Conservation (phyloP, 192 early-diverging fungal species). For the Coemansia sp. region DNA sequence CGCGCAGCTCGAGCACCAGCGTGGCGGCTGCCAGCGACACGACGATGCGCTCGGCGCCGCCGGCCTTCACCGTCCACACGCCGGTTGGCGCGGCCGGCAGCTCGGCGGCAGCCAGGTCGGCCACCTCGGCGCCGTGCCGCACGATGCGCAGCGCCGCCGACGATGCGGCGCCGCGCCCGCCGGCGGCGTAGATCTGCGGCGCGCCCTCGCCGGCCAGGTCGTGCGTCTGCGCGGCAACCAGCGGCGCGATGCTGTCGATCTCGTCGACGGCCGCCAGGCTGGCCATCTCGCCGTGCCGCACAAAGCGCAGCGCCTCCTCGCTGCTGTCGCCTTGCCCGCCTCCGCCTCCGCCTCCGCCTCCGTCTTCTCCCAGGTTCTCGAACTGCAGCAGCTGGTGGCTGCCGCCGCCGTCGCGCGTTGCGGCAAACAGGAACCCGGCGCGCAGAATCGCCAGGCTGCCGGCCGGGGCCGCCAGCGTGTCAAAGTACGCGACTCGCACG, state of each 20-base stretch:
- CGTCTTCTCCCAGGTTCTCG: conserved; percentile 92
- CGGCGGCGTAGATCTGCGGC: conserved; percentile 91
- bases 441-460: conserved; percentile 81
- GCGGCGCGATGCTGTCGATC: conserved; percentile 76
- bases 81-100: conserved; percentile 92
- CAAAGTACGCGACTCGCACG: conserved; percentile 92
- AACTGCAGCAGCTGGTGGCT: conserved; percentile 95
- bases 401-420: conserved; percentile 74
- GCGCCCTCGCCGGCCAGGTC: conserved; percentile 90
- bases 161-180: conserved; percentile 82
- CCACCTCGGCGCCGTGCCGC: conserved; percentile 88
- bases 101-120: conserved; percentile 90
- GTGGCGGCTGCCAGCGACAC: conserved; percentile 94
- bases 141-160: conserved; percentile 83
- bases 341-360: too few relatives aligned
- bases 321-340: conserved; percentile 47
- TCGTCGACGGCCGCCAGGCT: conserved; percentile 93
- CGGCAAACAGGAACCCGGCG: conserved; percentile 92
- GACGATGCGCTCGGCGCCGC: conserved; percentile 85
- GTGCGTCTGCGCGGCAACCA: conserved; percentile 82
- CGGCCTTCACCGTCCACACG: conserved; percentile 70
- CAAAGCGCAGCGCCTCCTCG: conserved; percentile 57
- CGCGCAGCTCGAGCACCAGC: conserved; percentile 81
- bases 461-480: conserved; percentile 80
- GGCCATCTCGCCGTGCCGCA: conserved; percentile 74